Evolutionary conservation across 2,329 filamentous ascomycete species (phyloP), one percentile per base, ranked within the genome.

Genomic region (Trichoderma gracile): DNA sequence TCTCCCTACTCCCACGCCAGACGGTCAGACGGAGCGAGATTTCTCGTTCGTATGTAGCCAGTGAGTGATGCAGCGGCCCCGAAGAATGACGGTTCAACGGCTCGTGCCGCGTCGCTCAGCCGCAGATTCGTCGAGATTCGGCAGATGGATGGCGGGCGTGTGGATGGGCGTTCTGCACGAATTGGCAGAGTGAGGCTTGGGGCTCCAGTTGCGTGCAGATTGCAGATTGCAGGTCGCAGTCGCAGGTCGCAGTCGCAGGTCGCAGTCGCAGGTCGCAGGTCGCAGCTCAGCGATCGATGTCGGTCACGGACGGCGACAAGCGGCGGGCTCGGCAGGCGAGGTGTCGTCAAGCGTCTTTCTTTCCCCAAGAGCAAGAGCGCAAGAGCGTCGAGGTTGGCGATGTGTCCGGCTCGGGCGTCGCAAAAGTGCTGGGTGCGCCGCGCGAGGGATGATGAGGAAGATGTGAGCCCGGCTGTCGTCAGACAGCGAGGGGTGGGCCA

Each of bases 51-150:
- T 38, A 38, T 38, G 57, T 5, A 60, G 47, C 57, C 52, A 33
- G 30, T 19, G 23, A 42, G 33, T 52, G 19, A 46, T 59, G 56
- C 56, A 33, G 58, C 47, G 49, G 25, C 21, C 46, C 30, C 12
- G 14, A 54, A 54, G 46, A 38, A 54, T 53, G 38, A 61, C 38
- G 38, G 49, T 43, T 54, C 33, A n/a, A 54, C 58, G 49, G 58
- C 49, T 62, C 58, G 58, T 49, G 49, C 58, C 49, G 49, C 58
- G 15, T 30, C 25, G 25, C 49, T 46, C 40, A 53, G 58, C 58
- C 58, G 58, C 58, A 62, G 58, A 38, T 54, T 25, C 8, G 33
- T 62, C 58, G 58, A 62, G 58, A 33, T 38, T 19, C 49, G 49
- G 38, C 58, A 50, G 38, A 52, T 21, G 33, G 40, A 42, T 46